Percentiles rank a stretch among this genome's conserved stretches.
These are phyloP conservation scores for Tetracladium setigerum DNA, from an alignment of 495 filamentous ascomycete species.

Conservation along the genomic window DNA sequence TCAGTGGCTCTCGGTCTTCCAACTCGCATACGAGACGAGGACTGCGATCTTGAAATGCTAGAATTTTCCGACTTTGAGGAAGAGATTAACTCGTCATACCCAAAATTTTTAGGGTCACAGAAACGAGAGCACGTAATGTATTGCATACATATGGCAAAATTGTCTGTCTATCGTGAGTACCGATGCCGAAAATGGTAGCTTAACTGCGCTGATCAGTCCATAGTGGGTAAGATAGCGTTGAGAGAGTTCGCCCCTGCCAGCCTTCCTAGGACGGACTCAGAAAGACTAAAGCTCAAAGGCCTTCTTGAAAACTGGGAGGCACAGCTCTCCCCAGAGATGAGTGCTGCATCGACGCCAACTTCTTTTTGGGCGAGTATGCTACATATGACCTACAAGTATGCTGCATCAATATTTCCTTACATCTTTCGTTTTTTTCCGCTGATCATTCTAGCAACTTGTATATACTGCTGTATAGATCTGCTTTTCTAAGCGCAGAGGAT, in stretches of 20 bases:
- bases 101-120: conserved; percentile 12
- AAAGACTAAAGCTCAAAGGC: conserved; percentile 24
- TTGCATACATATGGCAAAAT: conserved; percentile 35
- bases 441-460: conserved; percentile 29
- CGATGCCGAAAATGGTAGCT: neutral
- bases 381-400: conserved; percentile 38
- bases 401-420: too few species aligned
- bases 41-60: conserved; percentile 37
- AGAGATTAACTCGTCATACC: conserved; percentile 20
- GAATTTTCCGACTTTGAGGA: conserved; percentile 30
- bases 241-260: conserved; percentile 34
- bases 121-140: conserved; percentile 27
- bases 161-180: conserved; percentile 31
- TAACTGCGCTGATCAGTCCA: neutral
- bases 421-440: neutral
- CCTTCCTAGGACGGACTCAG: conserved; percentile 21
- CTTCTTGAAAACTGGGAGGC: conserved; percentile 31
- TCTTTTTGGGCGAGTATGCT: conserved; percentile 35
- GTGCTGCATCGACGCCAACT: conserved; percentile 19
- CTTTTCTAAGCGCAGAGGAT: conserved; percentile 14
- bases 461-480: conserved; percentile 32
- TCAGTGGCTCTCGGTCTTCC: conserved; percentile 53
- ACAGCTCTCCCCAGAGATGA: conserved; percentile 27
- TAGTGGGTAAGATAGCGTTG: conserved; percentile 35
- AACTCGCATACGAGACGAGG: conserved; percentile 43